phyloP scores from a whole-genome alignment of 352 stramenopile genomes.

The Pythium apleroticum region DNA sequence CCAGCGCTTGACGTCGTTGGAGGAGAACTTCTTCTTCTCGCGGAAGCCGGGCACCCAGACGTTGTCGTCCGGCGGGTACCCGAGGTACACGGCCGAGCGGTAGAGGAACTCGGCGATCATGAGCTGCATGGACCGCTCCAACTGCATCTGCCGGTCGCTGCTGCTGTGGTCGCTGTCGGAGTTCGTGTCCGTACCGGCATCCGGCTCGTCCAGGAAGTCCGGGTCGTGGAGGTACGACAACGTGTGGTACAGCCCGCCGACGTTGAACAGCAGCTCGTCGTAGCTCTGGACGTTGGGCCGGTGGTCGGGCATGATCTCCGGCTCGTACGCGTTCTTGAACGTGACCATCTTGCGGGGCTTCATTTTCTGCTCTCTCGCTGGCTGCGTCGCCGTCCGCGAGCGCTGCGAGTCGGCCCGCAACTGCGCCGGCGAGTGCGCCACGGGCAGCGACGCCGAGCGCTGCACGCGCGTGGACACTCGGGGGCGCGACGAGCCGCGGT shows the following conservation, averaged over 20 bases:
- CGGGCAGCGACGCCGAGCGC: neutral
- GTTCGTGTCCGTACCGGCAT: neutral
- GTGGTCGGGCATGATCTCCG: conserved; percentile 23
- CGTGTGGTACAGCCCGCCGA: conserved; percentile 28
- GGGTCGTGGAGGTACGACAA: conserved; percentile 22
- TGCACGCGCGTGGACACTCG: neutral
- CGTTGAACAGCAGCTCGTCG: conserved; percentile 30
- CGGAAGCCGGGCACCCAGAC: conserved; percentile 67
- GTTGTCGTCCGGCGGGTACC: conserved; percentile 47
- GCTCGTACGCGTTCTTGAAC: conserved; percentile 27
- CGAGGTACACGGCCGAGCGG: conserved; percentile 65
- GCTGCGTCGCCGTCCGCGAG: neutral
- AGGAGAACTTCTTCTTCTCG: conserved; percentile 66
- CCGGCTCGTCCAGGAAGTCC: conserved; percentile 16
- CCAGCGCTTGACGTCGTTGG: conserved; percentile 80
- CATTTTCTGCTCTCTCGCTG: neutral
- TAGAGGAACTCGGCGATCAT: conserved; percentile 84
- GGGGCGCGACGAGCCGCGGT: neutral
- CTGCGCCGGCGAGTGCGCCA: neutral
- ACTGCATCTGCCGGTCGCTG: conserved; percentile 17
- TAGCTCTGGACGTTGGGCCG: conserved; percentile 19
- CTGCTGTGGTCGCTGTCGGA: neutral
- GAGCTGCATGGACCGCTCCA: conserved; percentile 64
- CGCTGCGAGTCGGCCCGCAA: neutral
- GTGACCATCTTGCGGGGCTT: conserved; percentile 11